These are phyloP conservation scores for Rhodotorula sp. DNA, from an alignment of 1,284 basidiomycete genomes.

Conservation along the genomic window DNA sequence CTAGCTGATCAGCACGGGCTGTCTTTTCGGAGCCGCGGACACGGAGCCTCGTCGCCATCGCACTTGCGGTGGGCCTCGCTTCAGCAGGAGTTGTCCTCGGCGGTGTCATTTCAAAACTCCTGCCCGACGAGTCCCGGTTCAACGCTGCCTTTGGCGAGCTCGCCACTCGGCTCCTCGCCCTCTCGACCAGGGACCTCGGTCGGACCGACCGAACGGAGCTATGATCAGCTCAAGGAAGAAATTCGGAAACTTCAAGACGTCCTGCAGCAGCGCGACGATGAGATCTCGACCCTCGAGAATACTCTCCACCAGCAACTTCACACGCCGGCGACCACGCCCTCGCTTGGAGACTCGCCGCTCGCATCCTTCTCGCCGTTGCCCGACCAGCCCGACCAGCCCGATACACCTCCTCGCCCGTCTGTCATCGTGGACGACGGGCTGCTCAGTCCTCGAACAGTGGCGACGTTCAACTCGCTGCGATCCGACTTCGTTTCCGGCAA, in stretches of 20 bases:
- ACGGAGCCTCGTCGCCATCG: constrained; percentile 58
- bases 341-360: neutral
- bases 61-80: constrained; percentile 84
- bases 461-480: constrained; percentile 40
- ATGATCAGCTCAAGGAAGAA: constrained; percentile 79
- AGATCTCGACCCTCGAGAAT: constrained; percentile 68
- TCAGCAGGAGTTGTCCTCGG: constrained; percentile 92
- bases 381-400: constrained; percentile 15
- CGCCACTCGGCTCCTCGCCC: constrained; percentile 6
- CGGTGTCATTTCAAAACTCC: constrained; percentile 59
- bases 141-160: constrained; percentile 29
- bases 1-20: constrained; percentile 54
- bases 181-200: constrained; percentile 27
- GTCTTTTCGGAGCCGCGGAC: constrained; percentile 78
- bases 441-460: constrained; percentile 38
- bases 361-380: constrained; percentile 7
- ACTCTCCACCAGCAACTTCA: constrained; percentile 28
- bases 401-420: neutral
- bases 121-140: constrained; percentile 38
- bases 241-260: constrained; percentile 85
- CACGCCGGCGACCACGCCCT: constrained; percentile 4
- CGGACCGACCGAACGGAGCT: constrained; percentile 39
- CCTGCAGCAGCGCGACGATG: constrained; percentile 79
- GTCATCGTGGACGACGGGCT: constrained; percentile 8
- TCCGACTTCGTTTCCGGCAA: constrained; percentile 12